Percentiles rank a stretch among this genome's conserved stretches.
These are phyloP conservation scores for Collybia sordida DNA, from an alignment of 768 basidiomycete genomes.

Conservation along the genomic window DNA sequence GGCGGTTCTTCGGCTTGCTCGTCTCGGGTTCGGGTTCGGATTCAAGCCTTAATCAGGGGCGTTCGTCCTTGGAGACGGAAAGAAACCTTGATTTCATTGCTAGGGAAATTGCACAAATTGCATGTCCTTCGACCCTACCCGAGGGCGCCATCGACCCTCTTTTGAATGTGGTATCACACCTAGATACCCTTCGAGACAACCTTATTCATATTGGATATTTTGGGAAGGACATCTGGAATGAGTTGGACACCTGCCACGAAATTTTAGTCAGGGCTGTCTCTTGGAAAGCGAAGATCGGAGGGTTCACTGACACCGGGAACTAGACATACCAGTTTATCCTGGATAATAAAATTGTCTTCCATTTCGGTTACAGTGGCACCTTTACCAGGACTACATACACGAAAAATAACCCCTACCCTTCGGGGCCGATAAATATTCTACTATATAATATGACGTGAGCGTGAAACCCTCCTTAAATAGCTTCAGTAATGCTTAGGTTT, in stretches of 20 bases:
- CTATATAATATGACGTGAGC: no score
- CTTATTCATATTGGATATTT: constrained; percentile 33
- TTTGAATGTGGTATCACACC: constrained; percentile 16
- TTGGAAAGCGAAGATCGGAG: constrained; percentile 13
- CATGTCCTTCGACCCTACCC: constrained; percentile 6
- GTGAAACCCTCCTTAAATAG: no score
- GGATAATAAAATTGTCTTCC: no score
- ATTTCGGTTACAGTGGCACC: no score
- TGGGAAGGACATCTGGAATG: constrained; percentile 29
- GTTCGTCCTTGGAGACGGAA: constrained; percentile 4
- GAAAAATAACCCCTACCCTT: no score
- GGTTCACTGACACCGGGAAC: not conserved
- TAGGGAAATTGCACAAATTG: constrained; percentile 25
- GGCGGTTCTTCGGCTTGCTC: constrained; percentile 4
- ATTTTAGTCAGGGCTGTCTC: constrained; percentile 23
- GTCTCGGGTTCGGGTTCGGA: constrained; percentile 3
- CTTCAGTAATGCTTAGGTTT: no score
- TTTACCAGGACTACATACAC: no score
- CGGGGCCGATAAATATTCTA: no score
- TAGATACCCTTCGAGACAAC: constrained; percentile 34
- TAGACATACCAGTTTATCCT: no score
- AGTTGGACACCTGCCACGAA: constrained; percentile 24
- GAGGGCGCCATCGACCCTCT: constrained; percentile 18
- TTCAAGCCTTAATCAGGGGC: constrained; percentile 2
- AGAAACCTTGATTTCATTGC: constrained; percentile 22